A percentile compares a stretch with the other conserved stretches of the same genome.
These are phyloP conservation scores for Diaporthe destruens DNA, from an alignment of 2,329 filamentous ascomycete species.

Conservation along the genomic window DNA sequence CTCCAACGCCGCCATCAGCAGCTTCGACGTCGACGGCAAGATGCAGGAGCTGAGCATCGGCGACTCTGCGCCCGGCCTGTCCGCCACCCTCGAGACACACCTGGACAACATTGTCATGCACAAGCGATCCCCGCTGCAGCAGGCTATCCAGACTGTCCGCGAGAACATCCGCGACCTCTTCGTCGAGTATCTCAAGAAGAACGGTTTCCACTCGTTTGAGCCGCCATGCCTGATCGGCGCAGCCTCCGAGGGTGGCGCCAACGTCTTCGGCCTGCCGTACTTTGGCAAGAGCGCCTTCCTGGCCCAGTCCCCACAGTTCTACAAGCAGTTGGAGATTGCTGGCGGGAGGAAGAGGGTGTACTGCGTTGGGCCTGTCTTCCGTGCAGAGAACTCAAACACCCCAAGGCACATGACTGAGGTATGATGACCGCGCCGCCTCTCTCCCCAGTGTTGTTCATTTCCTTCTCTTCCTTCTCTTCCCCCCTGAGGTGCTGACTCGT, in stretches of 20 bases:
- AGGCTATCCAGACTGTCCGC: slow-evolving; percentile 72
- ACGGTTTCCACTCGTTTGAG: slow-evolving; percentile 86
- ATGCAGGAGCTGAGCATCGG: slow-evolving; percentile 57
- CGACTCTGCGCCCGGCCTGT: slow-evolving; percentile 59
- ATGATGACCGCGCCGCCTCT: slow-evolving; percentile 38
- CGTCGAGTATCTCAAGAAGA: slow-evolving; percentile 75
- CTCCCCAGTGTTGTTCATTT: not conserved
- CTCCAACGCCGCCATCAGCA: slow-evolving; percentile 67
- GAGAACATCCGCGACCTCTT: slow-evolving; percentile 55
- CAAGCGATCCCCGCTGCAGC: slow-evolving; percentile 90
- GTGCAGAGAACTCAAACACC: slow-evolving; percentile 89
- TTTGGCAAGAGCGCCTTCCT: slow-evolving; percentile 87
- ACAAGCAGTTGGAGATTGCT: slow-evolving; percentile 89
- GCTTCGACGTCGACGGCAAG: slow-evolving; percentile 68
- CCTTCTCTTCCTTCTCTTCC: no score
- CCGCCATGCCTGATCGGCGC: slow-evolving; percentile 91
- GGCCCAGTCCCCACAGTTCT: slow-evolving; percentile 86
- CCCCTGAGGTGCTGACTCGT: not conserved
- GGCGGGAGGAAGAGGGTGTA: slow-evolving; percentile 82
- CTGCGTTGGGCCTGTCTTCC: slow-evolving; percentile 84
- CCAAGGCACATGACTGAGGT: slow-evolving; percentile 86
- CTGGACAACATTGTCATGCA: slow-evolving; percentile 94
- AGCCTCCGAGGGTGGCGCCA: slow-evolving; percentile 91
- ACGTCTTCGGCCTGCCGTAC: slow-evolving; percentile 91
- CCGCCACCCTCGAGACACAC: slow-evolving; percentile 85